Evolutionary conservation across 768 basidiomycete genomes (phyloP), one percentile per base, ranked within the genome.

Genomic region (Russula brevipes): DNA sequence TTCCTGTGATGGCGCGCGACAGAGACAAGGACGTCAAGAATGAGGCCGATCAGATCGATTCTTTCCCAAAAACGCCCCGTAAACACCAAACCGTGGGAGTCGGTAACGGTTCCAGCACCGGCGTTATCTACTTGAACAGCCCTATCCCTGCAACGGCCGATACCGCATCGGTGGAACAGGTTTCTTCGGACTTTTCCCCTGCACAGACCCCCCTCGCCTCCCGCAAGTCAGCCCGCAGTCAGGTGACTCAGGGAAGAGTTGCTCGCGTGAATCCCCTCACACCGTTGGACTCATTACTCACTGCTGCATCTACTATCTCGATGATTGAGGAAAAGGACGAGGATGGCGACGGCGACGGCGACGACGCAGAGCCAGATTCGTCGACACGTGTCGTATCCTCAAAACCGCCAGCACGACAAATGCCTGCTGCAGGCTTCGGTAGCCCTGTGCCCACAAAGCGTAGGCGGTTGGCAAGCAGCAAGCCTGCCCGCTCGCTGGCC

Each of bases 271-370:
- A 75, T 49, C 75, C 77, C 3, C 73, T 72, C 19, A 83, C 80
- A 0, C 81, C 84, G 2, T 71, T 87, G 45, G 84, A 85, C 61
- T 86, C 85, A 0, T 72, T 87, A 24, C 69, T 87, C 17, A 83
- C 77, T 63, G 86, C 85, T 4, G 85, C 86, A 36, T 77, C 82
- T 11, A 66, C 66, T 12, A 68, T 68, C 50, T 80, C 80, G 59
- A 80, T 85, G 78, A 81, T 83, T 69, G 75, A 72, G n/a, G 72
- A 74, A 31, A 75, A 72, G 33, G 71, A 64, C 11, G 75, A 70
- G 31, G 70, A 67, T 31, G 64, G 55, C 17, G 52, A 71, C 5
- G 47, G n/a, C 31, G 46, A 47, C 36, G 67, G 39, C 54, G 54
- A 46, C 46, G 39, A 50, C 12, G 59, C 33, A 49, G 54, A 47